Evolutionary conservation across 208 protist genomes (phyloP).

Genomic region (Trichomonas tenax): DNA sequence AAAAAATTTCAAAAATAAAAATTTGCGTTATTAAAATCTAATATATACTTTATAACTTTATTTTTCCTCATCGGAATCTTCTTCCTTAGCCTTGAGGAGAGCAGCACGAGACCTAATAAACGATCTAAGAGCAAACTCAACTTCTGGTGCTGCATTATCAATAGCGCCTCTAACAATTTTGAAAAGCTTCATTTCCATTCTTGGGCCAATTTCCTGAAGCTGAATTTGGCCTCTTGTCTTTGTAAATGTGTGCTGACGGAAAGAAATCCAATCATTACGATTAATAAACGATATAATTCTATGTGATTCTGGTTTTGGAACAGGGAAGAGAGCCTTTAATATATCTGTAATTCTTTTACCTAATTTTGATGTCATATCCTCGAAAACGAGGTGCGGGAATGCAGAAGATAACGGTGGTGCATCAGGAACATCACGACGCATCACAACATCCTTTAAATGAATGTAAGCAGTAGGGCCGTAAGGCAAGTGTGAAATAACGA

Average conservation of each 20-base stretch:
- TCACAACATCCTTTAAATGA: constrained; percentile 78
- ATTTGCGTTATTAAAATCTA: neutral
- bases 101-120: neutral
- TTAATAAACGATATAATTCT: constrained; percentile 93
- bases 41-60: neutral
- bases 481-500: constrained; percentile 90
- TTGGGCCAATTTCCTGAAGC: constrained; percentile 85
- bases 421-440: constrained; percentile 77
- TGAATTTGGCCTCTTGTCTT: constrained; percentile 56
- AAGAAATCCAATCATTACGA: constrained; percentile 90
- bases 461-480: constrained; percentile 95
- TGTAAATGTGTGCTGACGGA: constrained; percentile 83
- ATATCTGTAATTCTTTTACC: constrained; percentile 65
- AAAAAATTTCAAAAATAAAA: no score
- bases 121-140: constrained; percentile 78
- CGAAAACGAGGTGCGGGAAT: constrained; percentile 92
- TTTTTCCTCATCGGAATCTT: neutral
- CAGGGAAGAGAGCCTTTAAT: constrained; percentile 85
- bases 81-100: constrained; percentile 3
- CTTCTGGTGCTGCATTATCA: constrained; percentile 69
- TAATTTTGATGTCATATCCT: constrained; percentile 84
- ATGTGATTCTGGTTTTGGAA: constrained; percentile 73
- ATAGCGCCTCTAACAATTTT: constrained; percentile 74
- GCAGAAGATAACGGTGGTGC: constrained; percentile 61
- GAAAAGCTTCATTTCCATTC: constrained; percentile 90